Evolutionary conservation across 805 yeast genomes (phyloP).

Genomic region (Yarrowia bubula): DNA sequence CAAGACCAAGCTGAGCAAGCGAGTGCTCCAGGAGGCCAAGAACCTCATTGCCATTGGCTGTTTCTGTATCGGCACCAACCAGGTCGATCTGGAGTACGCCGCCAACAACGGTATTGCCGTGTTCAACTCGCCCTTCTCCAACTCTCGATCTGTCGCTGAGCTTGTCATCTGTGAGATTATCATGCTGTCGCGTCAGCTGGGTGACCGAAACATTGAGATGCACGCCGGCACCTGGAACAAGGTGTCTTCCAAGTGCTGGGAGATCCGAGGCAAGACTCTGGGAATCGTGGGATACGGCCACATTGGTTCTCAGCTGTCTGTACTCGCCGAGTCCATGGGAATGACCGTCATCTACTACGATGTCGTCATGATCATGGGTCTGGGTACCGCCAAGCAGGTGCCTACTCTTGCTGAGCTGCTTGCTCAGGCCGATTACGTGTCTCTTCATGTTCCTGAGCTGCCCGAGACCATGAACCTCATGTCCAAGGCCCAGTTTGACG

Average conservation of each 20-base stretch:
- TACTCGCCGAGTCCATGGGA: constrained; percentile 96
- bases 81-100: constrained; percentile 89
- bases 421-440: constrained; percentile 77
- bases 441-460: constrained; percentile 93
- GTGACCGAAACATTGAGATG: constrained; percentile 93
- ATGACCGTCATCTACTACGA: constrained; percentile 95
- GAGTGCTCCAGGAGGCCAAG: constrained; percentile 78
- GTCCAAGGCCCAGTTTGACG: constrained; percentile 85
- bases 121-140: constrained; percentile 97
- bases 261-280: constrained; percentile 95
- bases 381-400: constrained; percentile 96
- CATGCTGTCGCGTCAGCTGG: constrained; percentile 90
- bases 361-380: constrained; percentile 85
- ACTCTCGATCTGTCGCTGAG: constrained; percentile 98
- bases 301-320: constrained; percentile 95
- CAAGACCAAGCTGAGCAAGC: constrained; percentile 82
- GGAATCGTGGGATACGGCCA: constrained; percentile 98
- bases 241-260: constrained; percentile 95
- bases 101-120: constrained; percentile 93
- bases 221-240: constrained; percentile 98
- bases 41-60: constrained; percentile 91
- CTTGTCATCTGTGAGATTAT: constrained; percentile 93
- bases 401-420: constrained; percentile 79
- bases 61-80: constrained; percentile 99
- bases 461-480: constrained; percentile 88